phyloP scores from a whole-genome alignment of 2,329 filamentous ascomycete genomes.

The Hypoxylon sp. region DNA sequence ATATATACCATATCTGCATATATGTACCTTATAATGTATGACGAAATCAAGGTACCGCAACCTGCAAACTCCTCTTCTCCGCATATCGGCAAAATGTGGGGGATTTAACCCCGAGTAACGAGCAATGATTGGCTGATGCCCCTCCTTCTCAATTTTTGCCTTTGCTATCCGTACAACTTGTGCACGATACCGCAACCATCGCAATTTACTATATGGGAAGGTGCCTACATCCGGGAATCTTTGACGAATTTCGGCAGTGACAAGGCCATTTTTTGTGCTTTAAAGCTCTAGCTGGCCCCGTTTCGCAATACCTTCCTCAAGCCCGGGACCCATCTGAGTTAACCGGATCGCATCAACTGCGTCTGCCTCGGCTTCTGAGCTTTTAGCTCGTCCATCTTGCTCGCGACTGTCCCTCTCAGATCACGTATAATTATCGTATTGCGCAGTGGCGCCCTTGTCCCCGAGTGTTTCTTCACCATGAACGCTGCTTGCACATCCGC shows the following conservation, averaged over 20 bases:
- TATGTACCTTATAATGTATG: background rate
- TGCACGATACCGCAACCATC: constrained; percentile 27
- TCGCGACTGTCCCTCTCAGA: constrained; percentile 2
- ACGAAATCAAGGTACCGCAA: constrained; percentile 1
- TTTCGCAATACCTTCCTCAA: constrained; percentile 28
- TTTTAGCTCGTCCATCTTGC: constrained; percentile 21
- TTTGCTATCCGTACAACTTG: constrained; percentile 35
- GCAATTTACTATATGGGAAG: constrained; percentile 2
- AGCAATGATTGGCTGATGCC: constrained; percentile 35
- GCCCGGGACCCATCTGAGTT: constrained; percentile 34
- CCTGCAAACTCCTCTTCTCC: constrained; percentile 43
- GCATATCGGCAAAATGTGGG: constrained; percentile 52
- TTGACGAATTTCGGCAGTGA: constrained; percentile 31
- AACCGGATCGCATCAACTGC: constrained; percentile 26
- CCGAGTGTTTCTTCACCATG: constrained; percentile 49
- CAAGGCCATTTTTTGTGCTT: constrained; percentile 14
- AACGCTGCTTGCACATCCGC: constrained; percentile 48
- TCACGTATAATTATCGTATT: constrained; percentile 30
- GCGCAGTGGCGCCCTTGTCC: constrained; percentile 30
- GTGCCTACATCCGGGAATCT: constrained; percentile 21
- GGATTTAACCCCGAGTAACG: constrained; percentile 32
- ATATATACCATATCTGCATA: background rate
- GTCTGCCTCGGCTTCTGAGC: constrained; percentile 39
- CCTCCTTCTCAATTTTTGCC: constrained; percentile 40
- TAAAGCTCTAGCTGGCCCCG: constrained; percentile 9